These are phyloP conservation scores for Oehlia diaphana DNA, from an alignment of 192 early-diverging fungal species.

Conservation along the genomic window DNA sequence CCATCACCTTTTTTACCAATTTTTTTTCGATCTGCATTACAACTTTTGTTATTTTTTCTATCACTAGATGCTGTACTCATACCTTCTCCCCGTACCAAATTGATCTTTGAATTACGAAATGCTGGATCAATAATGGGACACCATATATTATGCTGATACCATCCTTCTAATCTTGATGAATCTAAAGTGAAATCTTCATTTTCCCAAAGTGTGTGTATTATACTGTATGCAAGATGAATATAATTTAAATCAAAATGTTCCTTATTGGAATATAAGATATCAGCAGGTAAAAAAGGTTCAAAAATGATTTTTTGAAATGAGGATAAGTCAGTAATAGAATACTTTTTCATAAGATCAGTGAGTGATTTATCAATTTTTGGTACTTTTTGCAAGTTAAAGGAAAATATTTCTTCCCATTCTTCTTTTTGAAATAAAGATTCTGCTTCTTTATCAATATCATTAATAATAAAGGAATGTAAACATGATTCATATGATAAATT, in stretches of 20 bases:
- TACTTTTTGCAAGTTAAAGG: background rate
- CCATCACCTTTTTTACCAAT: background rate
- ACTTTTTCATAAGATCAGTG: background rate
- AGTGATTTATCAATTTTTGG: conserved; percentile 7
- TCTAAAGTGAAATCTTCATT: no score
- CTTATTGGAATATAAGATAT: no score
- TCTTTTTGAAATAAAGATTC: conserved; percentile 2
- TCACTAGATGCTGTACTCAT: background rate
- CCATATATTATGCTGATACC: background rate
- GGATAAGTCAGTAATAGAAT: background rate
- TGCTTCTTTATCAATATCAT: background rate
- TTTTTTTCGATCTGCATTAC: no score
- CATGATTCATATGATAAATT: background rate
- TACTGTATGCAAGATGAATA: no score
- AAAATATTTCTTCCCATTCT: conserved; percentile 11
- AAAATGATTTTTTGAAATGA: background rate
- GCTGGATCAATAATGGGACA: background rate
- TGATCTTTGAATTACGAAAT: background rate
- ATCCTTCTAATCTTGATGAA: no score
- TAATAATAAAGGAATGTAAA: conserved; percentile 18
- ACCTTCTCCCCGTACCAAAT: background rate
- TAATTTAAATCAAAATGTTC: no score
- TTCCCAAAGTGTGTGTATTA: no score
- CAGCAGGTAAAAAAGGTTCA: no score
- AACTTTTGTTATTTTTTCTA: background rate